Evolutionary conservation across 306 rosid species (phyloP), one percentile per base, ranked within the genome.

Genomic region (Rubus idaeus): DNA sequence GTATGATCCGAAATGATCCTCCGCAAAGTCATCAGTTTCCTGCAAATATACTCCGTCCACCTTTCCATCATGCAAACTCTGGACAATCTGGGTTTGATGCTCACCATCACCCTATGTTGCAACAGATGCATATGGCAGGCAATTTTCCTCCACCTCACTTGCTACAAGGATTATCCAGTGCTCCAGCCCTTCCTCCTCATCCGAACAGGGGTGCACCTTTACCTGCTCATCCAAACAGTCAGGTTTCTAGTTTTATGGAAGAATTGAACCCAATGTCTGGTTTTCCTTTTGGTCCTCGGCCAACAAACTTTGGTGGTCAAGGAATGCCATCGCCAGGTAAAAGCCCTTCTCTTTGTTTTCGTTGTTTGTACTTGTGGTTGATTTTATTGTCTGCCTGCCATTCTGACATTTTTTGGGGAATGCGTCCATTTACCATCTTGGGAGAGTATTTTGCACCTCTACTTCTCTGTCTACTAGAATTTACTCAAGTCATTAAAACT

Each of bases 301-400:
- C 83, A 51, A 87, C 91, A 52, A 75, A 69, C 77, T 87, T 88
- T 71, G 90, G 90, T 50, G 88, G 92, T 64, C 89, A 84, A 61
- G 95, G 92, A 82, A 81, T 89, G 82, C 84, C 84, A 42, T 76
- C 78, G 14, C 91, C 91, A 80, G 99, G 99, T 95, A 87, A 77
- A 68, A 71, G n/a, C 68, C 50, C 61, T 77, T 65, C 52, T 81
- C 42, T 10, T 23, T 69, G 49, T 17, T 20, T 70, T n/a, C 69
- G 73, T 68, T 65, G 12, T 69, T 82, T 50, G 61, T 75, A 26
- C 71, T 52, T 23, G 30, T 74, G 45, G 69, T 55, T 26, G 12
- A 51, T 60, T 50, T 23, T 18, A 40, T 42, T 47, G 9, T 26
- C 30, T 35, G 57, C 68, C 4, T 81, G 71, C 55, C 65, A 11